Conservation (phyloP, 2,329 filamentous ascomycete species). For the Aspergillus sergii region DNA sequence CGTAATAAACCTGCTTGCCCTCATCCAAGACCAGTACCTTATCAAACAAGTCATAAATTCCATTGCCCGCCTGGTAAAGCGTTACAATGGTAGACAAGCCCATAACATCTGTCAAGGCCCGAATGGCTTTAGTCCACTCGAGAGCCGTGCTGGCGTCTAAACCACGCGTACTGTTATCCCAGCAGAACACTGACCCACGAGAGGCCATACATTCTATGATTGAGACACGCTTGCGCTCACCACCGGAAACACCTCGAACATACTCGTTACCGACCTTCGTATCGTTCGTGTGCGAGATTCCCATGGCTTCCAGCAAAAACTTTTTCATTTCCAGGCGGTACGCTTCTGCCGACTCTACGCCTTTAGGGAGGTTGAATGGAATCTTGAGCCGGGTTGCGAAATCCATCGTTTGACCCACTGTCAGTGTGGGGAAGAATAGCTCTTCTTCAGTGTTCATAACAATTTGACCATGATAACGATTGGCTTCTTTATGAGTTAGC, state of each 20-base stretch:
- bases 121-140: constrained; percentile 62
- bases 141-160: constrained; percentile 67
- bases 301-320: constrained; percentile 5
- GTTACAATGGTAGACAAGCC: constrained; percentile 59
- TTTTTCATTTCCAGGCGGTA: constrained; percentile 5
- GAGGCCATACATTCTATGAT: constrained; percentile 66
- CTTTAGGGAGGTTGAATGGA: constrained; percentile 1
- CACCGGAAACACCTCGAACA: constrained; percentile 66
- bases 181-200: constrained; percentile 61
- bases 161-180: constrained; percentile 66
- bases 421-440: constrained; percentile 52
- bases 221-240: constrained; percentile 69
- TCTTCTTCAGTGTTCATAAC: constrained; percentile 57
- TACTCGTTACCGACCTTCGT: constrained; percentile 68
- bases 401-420: constrained; percentile 53
- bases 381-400: constrained; percentile 24
- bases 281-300: constrained; percentile 31
- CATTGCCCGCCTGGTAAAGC: constrained; percentile 70
- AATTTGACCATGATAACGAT: constrained; percentile 57
- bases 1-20: constrained; percentile 68
- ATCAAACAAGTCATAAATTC: constrained; percentile 70
- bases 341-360: background rate
- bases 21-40: constrained; percentile 70
- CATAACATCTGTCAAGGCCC: constrained; percentile 63
- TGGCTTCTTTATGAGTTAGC: constrained; percentile 44